Evolutionary conservation across 768 basidiomycete species (phyloP), one percentile per base, ranked within the genome.

Genomic region (Lactarius quietus): DNA sequence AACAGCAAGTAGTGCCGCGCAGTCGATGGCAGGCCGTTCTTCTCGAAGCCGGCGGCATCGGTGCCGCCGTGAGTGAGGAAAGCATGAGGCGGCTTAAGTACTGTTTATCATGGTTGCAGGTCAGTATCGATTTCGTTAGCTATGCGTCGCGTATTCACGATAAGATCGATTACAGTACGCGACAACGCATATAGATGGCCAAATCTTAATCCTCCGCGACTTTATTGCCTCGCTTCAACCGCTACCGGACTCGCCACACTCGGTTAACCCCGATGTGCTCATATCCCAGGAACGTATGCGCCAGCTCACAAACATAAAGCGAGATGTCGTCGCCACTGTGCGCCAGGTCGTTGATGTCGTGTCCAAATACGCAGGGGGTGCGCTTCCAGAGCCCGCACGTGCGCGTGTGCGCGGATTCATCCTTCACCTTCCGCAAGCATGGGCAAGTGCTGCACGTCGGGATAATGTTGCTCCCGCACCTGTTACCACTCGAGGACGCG

Each of bases 291-390:
- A 76, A 31, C 90, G 83, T 68, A 79, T 85, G 75, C 86, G 81
- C 41, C 89, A 87, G n/a, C 80, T 96, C 29, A 80, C 84, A 0
- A 81, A 86, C 53, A 87, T 93, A 52, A 88, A 92, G 52, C 81
- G 82, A 35, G 92, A 95, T 72, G 84, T 96, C 39, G 89, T 95
- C n/a, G 83, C 88, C 52, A 96, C 94, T 33, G 86, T 96, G 62
- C 85, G 92, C 39, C 89, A 93, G 71, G 93, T 93, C 20, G 93
- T 96, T 17, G 90, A 92, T 63, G 89, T 95, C 18, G 87, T 95
- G 20, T 86, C 84, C 63, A 89, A 86, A 66, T 93, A 95, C 68
- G 90, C 93, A 0, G 94, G 94, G 12, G 83, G 89, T 0, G 90
- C 93, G 0, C 81, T 96, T 7, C 93, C 92, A 0, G 94, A 93